phyloP scores from a whole-genome alignment of 1,284 basidiomycete species.

The Schizopora paradoxa region DNA sequence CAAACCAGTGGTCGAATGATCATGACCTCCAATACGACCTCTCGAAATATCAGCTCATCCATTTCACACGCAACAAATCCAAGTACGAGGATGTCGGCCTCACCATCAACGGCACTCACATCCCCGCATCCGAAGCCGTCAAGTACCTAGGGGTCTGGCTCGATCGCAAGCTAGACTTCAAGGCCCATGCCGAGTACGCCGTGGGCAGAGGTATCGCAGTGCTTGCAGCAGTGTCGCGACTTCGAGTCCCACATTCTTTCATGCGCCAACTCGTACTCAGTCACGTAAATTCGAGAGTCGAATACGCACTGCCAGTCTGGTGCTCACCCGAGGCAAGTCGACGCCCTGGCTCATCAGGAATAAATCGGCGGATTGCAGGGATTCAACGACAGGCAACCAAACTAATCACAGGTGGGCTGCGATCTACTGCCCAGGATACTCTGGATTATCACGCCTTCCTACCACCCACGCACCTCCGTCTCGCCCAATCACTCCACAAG shows the following conservation, averaged over 20 bases:
- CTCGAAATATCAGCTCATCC: slow-evolving; percentile 4
- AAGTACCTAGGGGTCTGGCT: slow-evolving; percentile 4
- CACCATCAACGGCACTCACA: background rate
- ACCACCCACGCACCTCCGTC: slow-evolving; percentile 3
- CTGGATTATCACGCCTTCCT: background rate
- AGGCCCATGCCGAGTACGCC: slow-evolving; percentile 2
- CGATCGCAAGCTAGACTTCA: slow-evolving; percentile 4
- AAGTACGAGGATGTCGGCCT: background rate
- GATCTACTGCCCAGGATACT: background rate
- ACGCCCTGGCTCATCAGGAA: background rate
- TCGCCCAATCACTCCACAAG: slow-evolving; percentile 8
- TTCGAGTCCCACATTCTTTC: background rate
- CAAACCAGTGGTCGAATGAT: background rate
- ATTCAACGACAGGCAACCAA: background rate
- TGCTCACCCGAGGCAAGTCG: background rate
- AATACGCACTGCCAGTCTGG: background rate
- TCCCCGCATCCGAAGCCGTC: background rate
- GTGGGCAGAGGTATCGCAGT: background rate
- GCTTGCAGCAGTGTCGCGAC: background rate
- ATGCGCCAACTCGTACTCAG: slow-evolving; percentile 1
- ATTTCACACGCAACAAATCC: background rate
- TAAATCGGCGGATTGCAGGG: background rate
- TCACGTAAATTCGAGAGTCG: background rate
- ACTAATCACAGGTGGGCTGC: background rate
- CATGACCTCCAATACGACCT: background rate